Percentiles rank a stretch among this genome's conserved stretches.
Conservation (phyloP, 2,329 filamentous ascomycete species). For the Alternaria triticina region DNA sequence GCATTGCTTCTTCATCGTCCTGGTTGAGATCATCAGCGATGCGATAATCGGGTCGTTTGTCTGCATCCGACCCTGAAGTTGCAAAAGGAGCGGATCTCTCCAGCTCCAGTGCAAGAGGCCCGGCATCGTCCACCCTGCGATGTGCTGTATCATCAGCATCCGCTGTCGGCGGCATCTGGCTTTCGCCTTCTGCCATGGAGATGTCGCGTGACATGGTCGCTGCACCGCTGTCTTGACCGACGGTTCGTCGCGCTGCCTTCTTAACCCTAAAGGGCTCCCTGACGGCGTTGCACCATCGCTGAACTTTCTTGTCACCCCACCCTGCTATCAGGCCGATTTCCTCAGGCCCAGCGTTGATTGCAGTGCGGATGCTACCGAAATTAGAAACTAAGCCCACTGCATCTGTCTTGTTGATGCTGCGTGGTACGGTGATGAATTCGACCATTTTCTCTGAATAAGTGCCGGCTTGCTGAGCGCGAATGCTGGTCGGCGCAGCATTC, state of each 20-base stretch:
- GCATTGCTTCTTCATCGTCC: slow-evolving; percentile 57
- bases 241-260: slow-evolving; percentile 67
- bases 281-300: slow-evolving; percentile 80
- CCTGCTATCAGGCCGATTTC: slow-evolving; percentile 84
- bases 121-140: slow-evolving; percentile 38
- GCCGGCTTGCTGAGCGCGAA: slow-evolving; percentile 82
- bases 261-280: slow-evolving; percentile 83
- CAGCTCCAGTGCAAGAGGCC: slow-evolving; percentile 36
- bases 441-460: slow-evolving; percentile 86
- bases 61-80: slow-evolving; percentile 39
- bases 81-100: slow-evolving; percentile 25
- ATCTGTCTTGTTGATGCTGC: slow-evolving; percentile 93
- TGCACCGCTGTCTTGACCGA: slow-evolving; percentile 44
- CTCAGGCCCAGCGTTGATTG: slow-evolving; percentile 86
- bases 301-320: slow-evolving; percentile 95
- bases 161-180: slow-evolving; percentile 11
- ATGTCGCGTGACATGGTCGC: slow-evolving; percentile 32
- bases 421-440: slow-evolving; percentile 89
- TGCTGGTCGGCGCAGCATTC: slow-evolving; percentile 79
- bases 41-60: slow-evolving; percentile 44
- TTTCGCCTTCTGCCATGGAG: slow-evolving; percentile 34
- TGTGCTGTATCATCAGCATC: slow-evolving; percentile 31
- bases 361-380: slow-evolving; percentile 86
- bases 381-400: slow-evolving; percentile 87
- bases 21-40: slow-evolving; percentile 45